Percentiles rank a stretch among this genome's conserved stretches.
phyloP scores from a whole-genome alignment of 345 rosid genomes.

The Anastatica hierochuntica region DNA sequence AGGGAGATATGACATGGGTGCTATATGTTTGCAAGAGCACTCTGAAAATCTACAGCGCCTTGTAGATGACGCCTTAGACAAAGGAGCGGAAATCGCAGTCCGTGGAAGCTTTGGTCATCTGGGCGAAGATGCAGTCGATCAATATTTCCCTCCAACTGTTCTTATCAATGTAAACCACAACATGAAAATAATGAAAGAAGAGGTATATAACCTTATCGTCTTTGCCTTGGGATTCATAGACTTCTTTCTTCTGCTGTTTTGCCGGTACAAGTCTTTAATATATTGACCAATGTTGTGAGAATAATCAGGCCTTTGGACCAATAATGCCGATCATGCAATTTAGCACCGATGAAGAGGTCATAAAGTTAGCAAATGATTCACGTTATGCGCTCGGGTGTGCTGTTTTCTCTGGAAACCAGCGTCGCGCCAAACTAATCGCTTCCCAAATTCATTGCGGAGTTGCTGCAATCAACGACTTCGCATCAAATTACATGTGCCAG shows the following conservation, averaged over 20 bases:
- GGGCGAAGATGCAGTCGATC: conserved; percentile 89
- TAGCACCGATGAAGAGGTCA: conserved; percentile 77
- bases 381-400: conserved; percentile 94
- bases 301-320: conserved; percentile 94
- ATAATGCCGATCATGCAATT: conserved; percentile 97
- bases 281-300: background rate
- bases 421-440: conserved; percentile 70
- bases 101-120: conserved; percentile 96
- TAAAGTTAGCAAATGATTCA: conserved; percentile 82
- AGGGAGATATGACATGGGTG: conserved; percentile 97
- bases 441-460: conserved; percentile 81
- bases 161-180: conserved; percentile 70
- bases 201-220: conserved; percentile 38
- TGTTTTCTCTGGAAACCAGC: conserved; percentile 75
- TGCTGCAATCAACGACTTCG: conserved; percentile 94
- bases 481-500: conserved; percentile 91
- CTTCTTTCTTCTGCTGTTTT: too few species aligned
- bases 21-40: conserved; percentile 91
- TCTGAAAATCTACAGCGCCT: conserved; percentile 82
- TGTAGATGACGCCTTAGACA: conserved; percentile 76
- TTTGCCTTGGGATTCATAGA: background rate
- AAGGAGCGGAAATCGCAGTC: conserved; percentile 81
- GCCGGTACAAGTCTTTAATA: background rate
- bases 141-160: conserved; percentile 88
- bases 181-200: conserved; percentile 96